Conservation (phyloP, 2,329 filamentous ascomycete species). For the Diatrype stigma region DNA sequence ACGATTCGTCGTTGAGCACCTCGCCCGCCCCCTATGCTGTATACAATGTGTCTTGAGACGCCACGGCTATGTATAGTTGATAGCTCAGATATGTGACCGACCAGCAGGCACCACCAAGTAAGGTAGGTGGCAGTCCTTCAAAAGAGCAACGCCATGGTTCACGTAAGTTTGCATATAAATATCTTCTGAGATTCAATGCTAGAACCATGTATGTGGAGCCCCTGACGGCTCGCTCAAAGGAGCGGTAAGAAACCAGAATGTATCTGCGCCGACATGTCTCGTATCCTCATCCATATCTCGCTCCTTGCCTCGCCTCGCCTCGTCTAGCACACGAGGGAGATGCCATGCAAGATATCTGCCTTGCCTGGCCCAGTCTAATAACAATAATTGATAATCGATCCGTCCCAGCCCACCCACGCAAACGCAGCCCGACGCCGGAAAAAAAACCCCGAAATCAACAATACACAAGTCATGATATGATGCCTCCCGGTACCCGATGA, state of each 20-base stretch:
- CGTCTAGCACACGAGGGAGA: neutral
- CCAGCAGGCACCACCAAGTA: too few relatives aligned
- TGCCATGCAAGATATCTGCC: too few relatives aligned
- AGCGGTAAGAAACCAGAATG: conserved; percentile 11
- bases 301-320: too few relatives aligned
- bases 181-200: conserved; percentile 10
- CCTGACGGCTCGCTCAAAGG: conserved; percentile 11
- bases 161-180: too few relatives aligned
- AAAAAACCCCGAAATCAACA: neutral
- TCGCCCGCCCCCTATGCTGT: neutral
- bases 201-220: conserved; percentile 4
- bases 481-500: conserved; percentile 1
- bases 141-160: too few relatives aligned
- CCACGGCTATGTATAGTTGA: too few relatives aligned
- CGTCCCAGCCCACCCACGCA: neutral
- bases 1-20: neutral
- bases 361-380: neutral
- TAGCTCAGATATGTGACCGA: too few relatives aligned
- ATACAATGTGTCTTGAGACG: too few relatives aligned
- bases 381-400: neutral
- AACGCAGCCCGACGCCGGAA: conserved; percentile 9
- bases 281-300: conserved; percentile 10
- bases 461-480: neutral
- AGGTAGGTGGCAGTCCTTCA: too few relatives aligned
- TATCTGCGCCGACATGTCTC: conserved; percentile 12